These are phyloP conservation scores for Voacanga thouarsii DNA, from an alignment of 257 asterid genomes.

Conservation along the genomic window DNA sequence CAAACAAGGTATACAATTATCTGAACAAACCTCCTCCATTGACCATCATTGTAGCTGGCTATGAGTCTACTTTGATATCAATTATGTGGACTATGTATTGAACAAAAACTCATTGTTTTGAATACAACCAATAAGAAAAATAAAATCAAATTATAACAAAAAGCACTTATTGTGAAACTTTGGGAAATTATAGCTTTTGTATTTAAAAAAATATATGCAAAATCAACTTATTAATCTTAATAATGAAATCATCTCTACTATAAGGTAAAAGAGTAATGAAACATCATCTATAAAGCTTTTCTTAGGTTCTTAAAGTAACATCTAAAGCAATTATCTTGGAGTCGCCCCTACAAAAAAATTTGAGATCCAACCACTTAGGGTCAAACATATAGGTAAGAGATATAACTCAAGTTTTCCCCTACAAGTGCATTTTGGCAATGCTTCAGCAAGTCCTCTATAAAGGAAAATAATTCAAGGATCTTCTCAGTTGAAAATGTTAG, in stretches of 20 bases:
- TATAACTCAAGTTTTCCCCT: background rate
- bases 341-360: slow-evolving; percentile 1
- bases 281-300: background rate
- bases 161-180: too few species aligned
- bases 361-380: slow-evolving; percentile 2
- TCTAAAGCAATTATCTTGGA: slow-evolving; percentile 9
- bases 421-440: background rate
- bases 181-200: too few species aligned
- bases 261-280: too few species aligned
- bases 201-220: too few species aligned
- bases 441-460: background rate
- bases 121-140: too few species aligned
- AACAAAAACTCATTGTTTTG: too few species aligned
- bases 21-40: background rate
- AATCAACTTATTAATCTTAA: too few species aligned
- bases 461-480: slow-evolving; percentile 3
- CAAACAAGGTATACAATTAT: slow-evolving; percentile 34
- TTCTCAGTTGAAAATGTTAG: background rate
- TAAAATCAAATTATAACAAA: too few species aligned
- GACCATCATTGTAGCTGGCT: too few species aligned
- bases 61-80: too few species aligned
- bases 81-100: too few species aligned
- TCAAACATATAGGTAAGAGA: background rate
- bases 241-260: too few species aligned
- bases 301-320: slow-evolving; percentile 19